Evolutionary conservation across 2,329 filamentous ascomycete genomes (phyloP).

Genomic region (Cladosporium cucumerinum): DNA sequence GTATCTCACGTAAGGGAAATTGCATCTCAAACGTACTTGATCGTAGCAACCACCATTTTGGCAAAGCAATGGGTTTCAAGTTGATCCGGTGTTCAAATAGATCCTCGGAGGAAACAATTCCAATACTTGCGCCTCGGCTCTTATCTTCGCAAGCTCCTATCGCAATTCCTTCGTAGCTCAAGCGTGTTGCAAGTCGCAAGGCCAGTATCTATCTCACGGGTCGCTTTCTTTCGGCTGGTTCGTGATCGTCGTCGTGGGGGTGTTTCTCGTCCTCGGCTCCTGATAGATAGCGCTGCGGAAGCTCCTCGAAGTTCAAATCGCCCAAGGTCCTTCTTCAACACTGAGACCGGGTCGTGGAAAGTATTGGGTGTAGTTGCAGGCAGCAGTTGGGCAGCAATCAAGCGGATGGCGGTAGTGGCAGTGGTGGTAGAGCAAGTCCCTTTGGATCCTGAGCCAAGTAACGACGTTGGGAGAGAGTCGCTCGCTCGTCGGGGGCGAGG

Average conservation of each 20-base stretch:
- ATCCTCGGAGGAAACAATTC: neutral
- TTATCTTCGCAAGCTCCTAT: constrained; percentile 1
- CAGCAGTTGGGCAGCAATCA: neutral
- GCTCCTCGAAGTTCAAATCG: neutral
- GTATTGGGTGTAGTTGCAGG: neutral
- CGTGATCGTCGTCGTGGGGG: neutral
- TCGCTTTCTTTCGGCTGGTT: neutral
- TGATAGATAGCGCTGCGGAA: neutral
- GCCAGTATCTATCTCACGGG: neutral
- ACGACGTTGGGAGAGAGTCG: constrained; percentile 1
- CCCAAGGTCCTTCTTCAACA: neutral
- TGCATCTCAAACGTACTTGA: constrained; percentile 27
- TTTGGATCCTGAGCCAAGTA: constrained; percentile 1
- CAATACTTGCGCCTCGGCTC: constrained; percentile 12
- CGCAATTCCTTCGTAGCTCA: neutral
- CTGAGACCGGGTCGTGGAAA: neutral
- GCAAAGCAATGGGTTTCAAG: neutral
- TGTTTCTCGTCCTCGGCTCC: neutral
- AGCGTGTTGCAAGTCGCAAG: neutral
- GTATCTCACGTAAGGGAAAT: neutral
- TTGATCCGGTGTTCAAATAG: constrained; percentile 5
- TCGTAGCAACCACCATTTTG: constrained; percentile 34
- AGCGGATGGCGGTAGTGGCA: neutral
- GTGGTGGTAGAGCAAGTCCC: neutral
- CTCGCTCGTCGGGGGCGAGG: neutral